These are phyloP conservation scores for Russula foetens DNA, from an alignment of 768 basidiomycete species.

Conservation along the genomic window DNA sequence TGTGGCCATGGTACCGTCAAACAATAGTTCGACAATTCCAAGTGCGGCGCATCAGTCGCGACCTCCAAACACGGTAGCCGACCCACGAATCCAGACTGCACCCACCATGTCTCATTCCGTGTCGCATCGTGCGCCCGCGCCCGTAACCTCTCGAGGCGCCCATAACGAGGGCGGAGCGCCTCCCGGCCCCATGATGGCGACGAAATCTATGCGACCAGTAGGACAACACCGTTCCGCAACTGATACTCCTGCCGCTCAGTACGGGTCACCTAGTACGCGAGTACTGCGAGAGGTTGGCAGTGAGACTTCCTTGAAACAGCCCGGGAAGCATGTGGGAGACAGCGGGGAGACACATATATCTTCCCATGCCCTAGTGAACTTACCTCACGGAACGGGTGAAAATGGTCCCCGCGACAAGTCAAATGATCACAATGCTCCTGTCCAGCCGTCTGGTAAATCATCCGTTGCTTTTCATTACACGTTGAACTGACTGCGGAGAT, in stretches of 20 bases:
- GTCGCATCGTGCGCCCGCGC: too few species aligned
- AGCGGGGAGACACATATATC: neutral
- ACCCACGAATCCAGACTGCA: neutral
- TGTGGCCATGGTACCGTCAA: neutral
- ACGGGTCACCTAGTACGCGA: neutral
- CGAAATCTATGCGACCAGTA: neutral
- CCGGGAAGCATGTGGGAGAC: neutral
- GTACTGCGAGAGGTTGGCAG: neutral
- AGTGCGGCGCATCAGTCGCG: neutral
- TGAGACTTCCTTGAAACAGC: neutral
- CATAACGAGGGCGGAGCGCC: too few species aligned
- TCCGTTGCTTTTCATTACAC: neutral
- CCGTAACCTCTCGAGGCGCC: too few species aligned
- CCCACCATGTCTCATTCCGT: neutral
- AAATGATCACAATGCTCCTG: neutral
- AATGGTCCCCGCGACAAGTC: neutral
- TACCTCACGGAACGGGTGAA: neutral
- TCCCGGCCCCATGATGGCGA: too few species aligned
- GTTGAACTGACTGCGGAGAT: neutral
- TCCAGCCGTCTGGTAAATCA: neutral
- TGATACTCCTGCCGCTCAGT: neutral
- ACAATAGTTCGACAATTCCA: neutral
- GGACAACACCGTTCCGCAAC: neutral
- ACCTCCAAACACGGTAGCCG: neutral
- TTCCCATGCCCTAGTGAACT: too few species aligned